Evolutionary conservation across 129 eudicot species (phyloP), one percentile per base, ranked within the genome.

Genomic region (Artemisia argyi): DNA sequence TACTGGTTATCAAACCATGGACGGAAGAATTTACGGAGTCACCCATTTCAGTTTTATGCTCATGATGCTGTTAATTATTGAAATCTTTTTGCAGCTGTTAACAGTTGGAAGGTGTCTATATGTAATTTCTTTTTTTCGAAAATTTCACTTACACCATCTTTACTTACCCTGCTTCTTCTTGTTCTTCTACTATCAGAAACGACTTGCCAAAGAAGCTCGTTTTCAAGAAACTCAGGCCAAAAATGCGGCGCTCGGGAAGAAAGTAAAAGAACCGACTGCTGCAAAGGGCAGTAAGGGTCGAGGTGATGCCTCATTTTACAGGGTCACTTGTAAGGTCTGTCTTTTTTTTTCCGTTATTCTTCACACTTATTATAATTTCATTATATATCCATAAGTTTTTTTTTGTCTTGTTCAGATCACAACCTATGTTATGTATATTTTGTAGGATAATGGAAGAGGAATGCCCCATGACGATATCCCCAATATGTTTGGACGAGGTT

Each of bases 401-500:
- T n/a, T 70, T 52, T 52, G 11, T 4, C 7, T 63, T 63, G 64
- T 17, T 19, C 30, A 60, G 66, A 76, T 48, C 9, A 56, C 47
- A 44, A 47, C 42, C 17, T 61, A 56, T 32, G 15, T 68, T 17
- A 26, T 63, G 61, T 59, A 55, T 30, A 47, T 65, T 59, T 24
- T 84, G 71, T 74, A 95, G 99, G 99, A 95, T 73, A 95, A 95
- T 81, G 99, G 99, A 85, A 91, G 83, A 85, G 99, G 99, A 82
- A 95, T 95, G 99, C 85, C 96, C 28, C 99, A 90, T 71, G 99
- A 90, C 79, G 99, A 95, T 80, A 95, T 95, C 55, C 99, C 99
- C 30, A 95, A 90, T 74, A 95, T 95, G 99, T 95, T 95, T 83
- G 99, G 99, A 83, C 87, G 97, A 91, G 97, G 99, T 85, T 66